Evolutionary conservation across 2,329 filamentous ascomycete genomes (phyloP), one percentile per base, ranked within the genome.

Genomic region (Acarospora socialis): DNA sequence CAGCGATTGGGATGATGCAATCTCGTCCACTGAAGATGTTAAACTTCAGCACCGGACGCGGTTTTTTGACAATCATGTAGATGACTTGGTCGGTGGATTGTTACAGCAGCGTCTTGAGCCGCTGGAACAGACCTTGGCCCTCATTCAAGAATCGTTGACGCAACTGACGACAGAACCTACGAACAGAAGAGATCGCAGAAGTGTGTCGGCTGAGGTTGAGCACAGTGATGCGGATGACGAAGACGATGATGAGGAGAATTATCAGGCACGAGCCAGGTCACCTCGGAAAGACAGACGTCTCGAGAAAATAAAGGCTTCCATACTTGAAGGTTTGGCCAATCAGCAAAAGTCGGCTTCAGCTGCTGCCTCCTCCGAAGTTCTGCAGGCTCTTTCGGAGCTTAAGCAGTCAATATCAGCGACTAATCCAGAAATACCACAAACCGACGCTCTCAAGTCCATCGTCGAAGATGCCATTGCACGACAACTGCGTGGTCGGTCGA

Each of bases 141-240:
- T 66, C 16, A 92, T 95, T 23, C 80, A 87, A 43, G 64, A 77
- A 34, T 72, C 72, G 3, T 55, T 92, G 33, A 63, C 65, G 12
- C 59, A 64, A 25, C 63, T 78, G 43, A 65, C 70, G 17, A 61
- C 63, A 18, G 63, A 63, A 33, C 62, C 65, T 16, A 70, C 73
- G 7, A 70, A 64, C 34, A 63, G 69, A 18, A 67, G 67, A 23
- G 66, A 69, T 16, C 64, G 70, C 42, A 71, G 74, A 43, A 82
- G 76, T 51, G 55, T 72, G 23, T 86, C 80, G 28, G 71, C 65
- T n/a, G 79, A 83, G 18, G 59, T 63, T 16, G 58, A 57, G 33
- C 75, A 92, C 37, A 94, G 87, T 50, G 90, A 95, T 56, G 87
- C 90, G 7, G 87, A 95, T 51, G 86, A 93, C 40, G 84, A 93